phyloP scores from a whole-genome alignment of 2,329 filamentous ascomycete species.

The Chrysoporthe cubensis region DNA sequence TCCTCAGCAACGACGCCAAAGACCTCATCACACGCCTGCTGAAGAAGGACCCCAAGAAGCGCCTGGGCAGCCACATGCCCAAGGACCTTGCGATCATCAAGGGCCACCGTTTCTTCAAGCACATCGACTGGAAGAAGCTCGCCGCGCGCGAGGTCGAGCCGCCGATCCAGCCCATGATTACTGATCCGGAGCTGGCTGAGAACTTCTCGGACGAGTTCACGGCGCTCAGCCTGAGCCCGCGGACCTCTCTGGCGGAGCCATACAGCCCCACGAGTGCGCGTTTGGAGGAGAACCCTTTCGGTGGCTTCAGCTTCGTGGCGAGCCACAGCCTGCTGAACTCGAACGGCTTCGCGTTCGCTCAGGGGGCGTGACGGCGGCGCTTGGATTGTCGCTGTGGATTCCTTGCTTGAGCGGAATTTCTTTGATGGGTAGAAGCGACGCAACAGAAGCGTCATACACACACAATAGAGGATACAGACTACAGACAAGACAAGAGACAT shows the following conservation, averaged over 20 bases:
- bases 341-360: conserved; percentile 23
- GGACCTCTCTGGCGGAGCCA: conserved; percentile 34
- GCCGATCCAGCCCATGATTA: conserved; percentile 91
- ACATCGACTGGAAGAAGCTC: conserved; percentile 91
- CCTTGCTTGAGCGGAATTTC: background rate
- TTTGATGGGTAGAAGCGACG: background rate
- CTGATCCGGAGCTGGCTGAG: conserved; percentile 92
- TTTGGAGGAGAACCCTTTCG: conserved; percentile 60
- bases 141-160: conserved; percentile 81
- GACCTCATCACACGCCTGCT: conserved; percentile 88
- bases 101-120: conserved; percentile 93
- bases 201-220: conserved; percentile 97
- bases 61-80: conserved; percentile 84
- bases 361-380: conserved; percentile 2
- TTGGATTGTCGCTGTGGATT: background rate
- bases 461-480: conserved; percentile 8
- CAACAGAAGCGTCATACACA: background rate
- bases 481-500: background rate
- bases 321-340: conserved; percentile 52
- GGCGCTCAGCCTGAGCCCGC: conserved; percentile 76
- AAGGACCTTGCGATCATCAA: conserved; percentile 87
- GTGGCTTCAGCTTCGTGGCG: conserved; percentile 67
- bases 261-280: conserved; percentile 43
- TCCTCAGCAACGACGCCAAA: conserved; percentile 87
- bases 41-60: conserved; percentile 89